Percentiles rank a stretch among this genome's conserved stretches.
These are phyloP conservation scores for Coprinopsis cinerea DNA, from an alignment of 768 basidiomycete genomes.

Conservation along the genomic window DNA sequence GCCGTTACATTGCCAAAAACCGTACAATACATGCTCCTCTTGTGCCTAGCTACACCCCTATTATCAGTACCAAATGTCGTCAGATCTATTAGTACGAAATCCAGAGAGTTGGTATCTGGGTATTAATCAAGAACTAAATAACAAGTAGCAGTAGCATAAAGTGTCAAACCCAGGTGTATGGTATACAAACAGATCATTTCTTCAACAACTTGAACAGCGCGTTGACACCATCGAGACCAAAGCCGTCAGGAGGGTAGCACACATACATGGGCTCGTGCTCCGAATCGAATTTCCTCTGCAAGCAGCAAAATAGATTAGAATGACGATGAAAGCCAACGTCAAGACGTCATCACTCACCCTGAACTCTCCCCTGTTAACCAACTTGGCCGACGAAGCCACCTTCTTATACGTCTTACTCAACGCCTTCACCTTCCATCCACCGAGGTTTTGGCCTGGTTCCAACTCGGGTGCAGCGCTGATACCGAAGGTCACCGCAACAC, in stretches of 20 bases:
- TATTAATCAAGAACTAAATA: too few species aligned
- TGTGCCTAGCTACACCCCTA: too few species aligned
- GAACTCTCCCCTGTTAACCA: constrained; percentile 38
- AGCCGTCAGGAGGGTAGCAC: constrained; percentile 44
- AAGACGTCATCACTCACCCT: constrained; percentile 25
- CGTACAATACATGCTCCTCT: too few species aligned
- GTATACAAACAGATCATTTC: constrained; percentile 21
- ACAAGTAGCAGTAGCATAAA: too few species aligned
- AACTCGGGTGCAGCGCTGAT: constrained; percentile 39
- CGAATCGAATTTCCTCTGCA: constrained; percentile 41
- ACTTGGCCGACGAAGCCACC: constrained; percentile 32
- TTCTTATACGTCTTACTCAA: constrained; percentile 38
- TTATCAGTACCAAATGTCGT: too few species aligned
- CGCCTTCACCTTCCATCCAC: constrained; percentile 41
- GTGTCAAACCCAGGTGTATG: not conserved
- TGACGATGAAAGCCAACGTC: not conserved
- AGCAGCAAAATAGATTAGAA: constrained; percentile 4
- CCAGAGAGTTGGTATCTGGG: too few species aligned
- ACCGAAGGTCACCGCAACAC: constrained; percentile 40
- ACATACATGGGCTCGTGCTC: constrained; percentile 40
- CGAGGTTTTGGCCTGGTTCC: constrained; percentile 35
- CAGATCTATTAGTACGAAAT: too few species aligned
- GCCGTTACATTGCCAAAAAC: too few species aligned
- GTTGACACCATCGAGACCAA: constrained; percentile 41
- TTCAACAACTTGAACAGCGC: constrained; percentile 33